phyloP scores from a whole-genome alignment of 768 basidiomycete species.

The Mycena epipterygia region DNA sequence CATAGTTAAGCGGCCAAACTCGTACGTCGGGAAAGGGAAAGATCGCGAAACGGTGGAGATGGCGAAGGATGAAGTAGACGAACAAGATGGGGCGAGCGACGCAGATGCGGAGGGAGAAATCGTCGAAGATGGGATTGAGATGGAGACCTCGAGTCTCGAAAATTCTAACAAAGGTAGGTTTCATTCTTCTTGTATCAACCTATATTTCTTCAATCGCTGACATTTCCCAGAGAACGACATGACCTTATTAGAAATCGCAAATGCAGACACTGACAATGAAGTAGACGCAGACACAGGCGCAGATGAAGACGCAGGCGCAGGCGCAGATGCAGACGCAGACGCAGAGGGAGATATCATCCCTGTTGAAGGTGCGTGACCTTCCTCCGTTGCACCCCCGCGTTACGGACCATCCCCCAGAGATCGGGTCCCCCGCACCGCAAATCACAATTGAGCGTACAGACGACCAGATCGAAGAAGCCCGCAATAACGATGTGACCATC shows the following conservation, averaged over 20 bases:
- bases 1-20: constrained; percentile 10
- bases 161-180: constrained; percentile 28
- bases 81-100: constrained; percentile 9
- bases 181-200: not conserved
- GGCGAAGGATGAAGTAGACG: not conserved
- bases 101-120: constrained; percentile 30
- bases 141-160: constrained; percentile 24
- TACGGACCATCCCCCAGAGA: not conserved
- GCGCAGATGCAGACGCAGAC: no score
- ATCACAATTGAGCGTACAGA: constrained; percentile 28
- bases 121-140: constrained; percentile 14
- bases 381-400: no score
- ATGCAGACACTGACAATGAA: constrained; percentile 22
- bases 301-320: no score
- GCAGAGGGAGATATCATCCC: no score
- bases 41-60: not conserved
- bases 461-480: constrained; percentile 36
- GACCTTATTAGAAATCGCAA: constrained; percentile 26
- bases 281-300: constrained; percentile 9
- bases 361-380: no score
- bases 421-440: constrained; percentile 32
- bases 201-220: not conserved
- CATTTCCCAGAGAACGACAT: constrained; percentile 24
- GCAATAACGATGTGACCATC: constrained; percentile 28
- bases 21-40: constrained; percentile 25